Conservation (phyloP, 2,329 filamentous ascomycete genomes). For the Aquanectria penicillioides region DNA sequence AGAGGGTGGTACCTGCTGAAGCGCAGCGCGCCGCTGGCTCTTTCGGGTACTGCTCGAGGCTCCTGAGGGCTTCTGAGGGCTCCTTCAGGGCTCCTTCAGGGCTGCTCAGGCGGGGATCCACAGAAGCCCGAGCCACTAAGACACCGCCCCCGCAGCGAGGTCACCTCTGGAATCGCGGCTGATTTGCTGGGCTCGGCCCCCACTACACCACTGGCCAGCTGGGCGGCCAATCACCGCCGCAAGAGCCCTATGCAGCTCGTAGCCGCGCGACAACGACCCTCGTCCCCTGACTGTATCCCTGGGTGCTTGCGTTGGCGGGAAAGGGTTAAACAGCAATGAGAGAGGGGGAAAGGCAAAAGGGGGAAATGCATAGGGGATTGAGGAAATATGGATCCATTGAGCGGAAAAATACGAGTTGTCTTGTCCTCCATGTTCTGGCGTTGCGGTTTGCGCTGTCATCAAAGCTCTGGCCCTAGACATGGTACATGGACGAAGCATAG, state of each 20-base stretch:
- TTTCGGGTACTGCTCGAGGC: slow-evolving; percentile 13
- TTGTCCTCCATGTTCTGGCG: background rate
- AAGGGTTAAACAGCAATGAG: background rate
- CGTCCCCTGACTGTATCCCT: slow-evolving; percentile 18
- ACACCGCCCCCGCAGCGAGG: slow-evolving; percentile 36
- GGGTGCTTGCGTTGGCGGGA: background rate
- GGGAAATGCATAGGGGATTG: slow-evolving; percentile 1
- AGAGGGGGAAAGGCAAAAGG: slow-evolving; percentile 5
- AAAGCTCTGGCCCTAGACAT: background rate
- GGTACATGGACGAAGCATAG: background rate
- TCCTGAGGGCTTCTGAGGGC: too few species aligned
- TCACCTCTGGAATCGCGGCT: slow-evolving; percentile 38
- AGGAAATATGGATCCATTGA: background rate
- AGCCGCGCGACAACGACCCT: slow-evolving; percentile 43
- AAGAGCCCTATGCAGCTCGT: slow-evolving; percentile 24
- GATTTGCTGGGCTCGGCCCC: slow-evolving; percentile 39
- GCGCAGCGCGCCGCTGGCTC: slow-evolving; percentile 21
- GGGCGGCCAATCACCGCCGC: slow-evolving; percentile 26
- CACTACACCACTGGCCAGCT: slow-evolving; percentile 11
- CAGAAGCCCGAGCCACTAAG: slow-evolving; percentile 37
- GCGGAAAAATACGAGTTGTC: background rate
- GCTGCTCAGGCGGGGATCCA: slow-evolving; percentile 34
- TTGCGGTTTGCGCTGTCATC: too few species aligned
- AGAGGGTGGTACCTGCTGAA: slow-evolving; percentile 9
- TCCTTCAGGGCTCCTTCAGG: slow-evolving; percentile 32